Base-by-base conservation (phyloP, 345 rosid genomes). In the Citrus australasica region DNA sequence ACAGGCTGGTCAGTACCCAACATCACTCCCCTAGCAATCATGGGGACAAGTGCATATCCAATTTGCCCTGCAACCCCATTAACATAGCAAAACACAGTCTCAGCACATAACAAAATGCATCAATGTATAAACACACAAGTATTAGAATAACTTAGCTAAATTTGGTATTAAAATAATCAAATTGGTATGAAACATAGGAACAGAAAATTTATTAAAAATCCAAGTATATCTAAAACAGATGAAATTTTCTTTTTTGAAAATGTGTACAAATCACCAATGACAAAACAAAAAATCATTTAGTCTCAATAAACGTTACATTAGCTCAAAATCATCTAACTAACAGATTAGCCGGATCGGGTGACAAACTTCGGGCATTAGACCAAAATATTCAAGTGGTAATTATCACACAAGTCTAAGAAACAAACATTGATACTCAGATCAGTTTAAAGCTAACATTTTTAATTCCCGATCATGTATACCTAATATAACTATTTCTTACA, bases 1-100 rank as follows among this genome's bases (percentile, higher is more conserved):
- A 96, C 99, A 46, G 99, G 99, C 89, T 96, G 99, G 89, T 94
- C 98, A 27, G 93, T 69, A 79, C 99, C 99, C 82, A 96, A 88
- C 99, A 96, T 96, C 79, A 94, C 87, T 73, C 99, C 98, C 79
- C 99, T 86, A 17, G 98, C 99, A 86, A 96, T 90, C 99, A 96
- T 96, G 64, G 99, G 99, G 0, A 94, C 99, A 69, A 96, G 98
- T 5, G 99, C 99, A 83, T 96, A 96, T 79, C 99, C 99, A 38
- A 96, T 96, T 96, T 96, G 98, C 48, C 99, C 99, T 96, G 90
- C 88, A 46, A 30, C 73, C 73, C 25, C 69, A 86, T 74, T 27
- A 67, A 69, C 32, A 28, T 42, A 24, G 6, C 4, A 67, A 24
- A 21, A 28, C 4, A 27, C 60, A 7, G 27, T 27, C 46, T 62